These are phyloP conservation scores for Pseudomonodictys pantanalensis DNA, from an alignment of 495 filamentous ascomycete species.

Conservation along the genomic window DNA sequence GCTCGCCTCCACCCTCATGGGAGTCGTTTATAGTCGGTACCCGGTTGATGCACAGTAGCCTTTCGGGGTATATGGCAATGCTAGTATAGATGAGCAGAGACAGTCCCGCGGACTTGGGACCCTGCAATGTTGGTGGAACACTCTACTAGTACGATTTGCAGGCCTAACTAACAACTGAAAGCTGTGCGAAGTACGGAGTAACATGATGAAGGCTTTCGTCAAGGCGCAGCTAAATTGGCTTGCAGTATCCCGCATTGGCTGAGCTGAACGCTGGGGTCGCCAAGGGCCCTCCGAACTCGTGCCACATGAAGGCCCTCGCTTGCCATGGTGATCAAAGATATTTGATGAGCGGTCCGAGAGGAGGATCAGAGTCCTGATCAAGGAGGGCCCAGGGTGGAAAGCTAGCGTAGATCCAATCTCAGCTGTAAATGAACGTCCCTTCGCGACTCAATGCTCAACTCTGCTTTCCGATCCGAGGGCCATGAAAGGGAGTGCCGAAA, in stretches of 20 bases:
- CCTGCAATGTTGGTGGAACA: no score
- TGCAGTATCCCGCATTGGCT: neutral
- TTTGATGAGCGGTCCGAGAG: neutral
- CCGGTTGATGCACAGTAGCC: no score
- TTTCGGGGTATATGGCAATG: no score
- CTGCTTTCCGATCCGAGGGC: neutral
- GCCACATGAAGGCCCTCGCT: neutral
- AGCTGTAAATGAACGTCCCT: neutral
- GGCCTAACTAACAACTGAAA: no score
- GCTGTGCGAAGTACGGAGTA: no score
- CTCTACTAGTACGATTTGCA: no score
- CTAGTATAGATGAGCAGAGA: no score
- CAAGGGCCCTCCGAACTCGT: neutral
- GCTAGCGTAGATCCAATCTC: neutral
- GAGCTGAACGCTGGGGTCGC: neutral
- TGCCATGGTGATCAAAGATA: no score
- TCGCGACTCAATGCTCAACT: neutral
- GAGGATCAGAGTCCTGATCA: neutral
- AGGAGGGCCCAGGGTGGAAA: neutral
- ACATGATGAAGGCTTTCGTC: no score
- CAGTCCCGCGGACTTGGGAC: no score
- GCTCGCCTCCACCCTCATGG: no score
- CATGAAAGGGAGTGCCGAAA: neutral
- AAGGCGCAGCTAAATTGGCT: neutral
- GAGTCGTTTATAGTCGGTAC: no score